phyloP scores from a whole-genome alignment of 345 rosid species.

The Linum trigynum region DNA sequence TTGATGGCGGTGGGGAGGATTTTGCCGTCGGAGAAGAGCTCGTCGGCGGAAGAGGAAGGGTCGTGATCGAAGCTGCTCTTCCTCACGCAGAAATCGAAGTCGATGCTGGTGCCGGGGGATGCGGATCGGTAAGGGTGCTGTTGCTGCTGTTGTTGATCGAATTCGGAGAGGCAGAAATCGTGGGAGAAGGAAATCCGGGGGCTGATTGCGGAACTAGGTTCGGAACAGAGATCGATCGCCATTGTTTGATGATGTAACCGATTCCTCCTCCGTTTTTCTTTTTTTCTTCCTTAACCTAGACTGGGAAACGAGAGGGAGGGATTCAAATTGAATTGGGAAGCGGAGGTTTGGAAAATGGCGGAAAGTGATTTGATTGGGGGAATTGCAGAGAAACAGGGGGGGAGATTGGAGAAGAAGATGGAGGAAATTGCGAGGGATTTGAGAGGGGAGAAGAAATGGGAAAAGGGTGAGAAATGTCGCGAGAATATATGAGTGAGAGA shows the following conservation, averaged over 20 bases:
- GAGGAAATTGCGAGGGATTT: no score
- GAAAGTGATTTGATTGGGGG: no score
- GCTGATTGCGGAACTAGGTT: constrained; percentile 37
- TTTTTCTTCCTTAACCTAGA: background rate
- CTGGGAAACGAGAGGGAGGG: background rate
- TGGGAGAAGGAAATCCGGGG: constrained; percentile 80
- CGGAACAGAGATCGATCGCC: constrained; percentile 61
- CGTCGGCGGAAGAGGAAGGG: background rate
- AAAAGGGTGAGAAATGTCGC: no score
- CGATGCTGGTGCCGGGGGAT: background rate
- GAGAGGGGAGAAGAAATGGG: no score
- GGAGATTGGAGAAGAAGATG: no score
- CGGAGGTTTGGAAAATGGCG: no score
- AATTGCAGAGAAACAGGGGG: no score
- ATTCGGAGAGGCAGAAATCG: constrained; percentile 45
- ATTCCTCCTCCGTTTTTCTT: background rate
- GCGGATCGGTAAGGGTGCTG: background rate
- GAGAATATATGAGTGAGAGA: no score
- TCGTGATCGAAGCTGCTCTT: background rate
- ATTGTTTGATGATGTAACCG: constrained; percentile 5
- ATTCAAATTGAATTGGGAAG: background rate
- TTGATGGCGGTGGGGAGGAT: constrained; percentile 16
- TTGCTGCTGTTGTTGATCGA: constrained; percentile 12
- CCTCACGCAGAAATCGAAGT: background rate
- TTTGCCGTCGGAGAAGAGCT: constrained; percentile 7